Evolutionary conservation across 306 rosid species (phyloP), one percentile per base, ranked within the genome.

Genomic region (Gastrolobium villosum): DNA sequence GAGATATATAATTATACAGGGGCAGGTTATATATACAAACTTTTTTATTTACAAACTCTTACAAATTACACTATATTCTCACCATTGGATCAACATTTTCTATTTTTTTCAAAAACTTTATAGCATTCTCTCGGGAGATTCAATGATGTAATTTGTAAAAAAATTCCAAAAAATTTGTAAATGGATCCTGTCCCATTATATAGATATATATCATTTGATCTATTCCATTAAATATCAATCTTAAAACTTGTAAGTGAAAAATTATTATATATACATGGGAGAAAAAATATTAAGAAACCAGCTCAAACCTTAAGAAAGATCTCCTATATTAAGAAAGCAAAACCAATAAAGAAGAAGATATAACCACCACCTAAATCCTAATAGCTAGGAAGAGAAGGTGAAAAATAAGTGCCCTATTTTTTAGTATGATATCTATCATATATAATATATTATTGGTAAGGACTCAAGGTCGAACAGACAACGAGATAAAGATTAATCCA

Each of bases 401-500:
- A 59, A 59, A 59, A 7, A 31, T 31, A 32, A 59, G 10, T 54
- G 5, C 34, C 35, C 34, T 31, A 56, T 13, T 15, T 13, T 49
- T n/a, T 49, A 20, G 26, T 20, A 0, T 20, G 26, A 20, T 20
- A 4, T 49, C 49, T 20, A 4, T 49, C 49, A 49, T 20, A 10
- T 57, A 32, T 50, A 69, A 5, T 5, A 20, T 20, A 20, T 0
- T 20, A 20, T 20, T 20, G 26, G 26, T 20, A 20, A 10, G 34
- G 32, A 52, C 0, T 44, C 84, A 84, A 80, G 88, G 85, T 81
- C 88, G 85, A 85, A 85, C 88, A 85, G 88, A 85, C 85, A 85
- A 85, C 83, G 88, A 85, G 49, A 77, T 81, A 77, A 49, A 85
- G 88, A 72, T 43, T 10, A 72, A 72, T 13, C 30, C 50, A 54